Evolutionary conservation across 225 moss, liverwort and hornwort species (phyloP), one percentile per base, ranked within the genome.

Genomic region (Neckera pumila): DNA sequence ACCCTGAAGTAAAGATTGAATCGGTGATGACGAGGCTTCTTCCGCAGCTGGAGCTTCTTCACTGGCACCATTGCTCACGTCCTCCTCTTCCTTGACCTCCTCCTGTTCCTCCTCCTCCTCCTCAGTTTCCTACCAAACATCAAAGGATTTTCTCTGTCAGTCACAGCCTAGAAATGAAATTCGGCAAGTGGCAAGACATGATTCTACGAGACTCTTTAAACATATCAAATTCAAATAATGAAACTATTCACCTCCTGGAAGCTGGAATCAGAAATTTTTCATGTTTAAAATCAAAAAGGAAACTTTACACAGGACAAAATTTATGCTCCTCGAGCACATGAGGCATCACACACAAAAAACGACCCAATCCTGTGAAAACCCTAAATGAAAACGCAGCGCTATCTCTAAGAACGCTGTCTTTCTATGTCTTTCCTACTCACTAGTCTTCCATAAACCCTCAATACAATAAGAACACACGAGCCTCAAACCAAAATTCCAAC

Each of bases 31-130:
- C 26, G 80, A 61, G 14, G 83, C 54, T 47, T 79, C 91, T 87
- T 92, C 94, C 43, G 27, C 83, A 49, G 81, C 86, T 73, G 89
- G 59, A 63, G 70, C 70, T 65, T 89, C 85, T 47, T 90, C 93
- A 80, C 45, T 87, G 7, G 69, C 82, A 76, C 84, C 88, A 51
- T 92, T 92, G 88, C 88, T 88, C 77, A 76, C 87, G 40, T 80
- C 93, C 82, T 90, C 92, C 34, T 92, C 89, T 40, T 92, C 94
- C 33, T 89, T 81, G 74, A 86, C 84, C 58, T 93, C 94, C 43
- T 94, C 93, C 60, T 92, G 92, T 9, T 66, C 83, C 69, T 87
- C 80, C 76, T 95, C 97, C 62, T 94, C 95, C 76, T 95, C 97
- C 62, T 94, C 95, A 43, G 87, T 85, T 82, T 90, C 94, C 95